Conservation (phyloP, 495 filamentous ascomycete species). For the Aspergillus sparsus region DNA sequence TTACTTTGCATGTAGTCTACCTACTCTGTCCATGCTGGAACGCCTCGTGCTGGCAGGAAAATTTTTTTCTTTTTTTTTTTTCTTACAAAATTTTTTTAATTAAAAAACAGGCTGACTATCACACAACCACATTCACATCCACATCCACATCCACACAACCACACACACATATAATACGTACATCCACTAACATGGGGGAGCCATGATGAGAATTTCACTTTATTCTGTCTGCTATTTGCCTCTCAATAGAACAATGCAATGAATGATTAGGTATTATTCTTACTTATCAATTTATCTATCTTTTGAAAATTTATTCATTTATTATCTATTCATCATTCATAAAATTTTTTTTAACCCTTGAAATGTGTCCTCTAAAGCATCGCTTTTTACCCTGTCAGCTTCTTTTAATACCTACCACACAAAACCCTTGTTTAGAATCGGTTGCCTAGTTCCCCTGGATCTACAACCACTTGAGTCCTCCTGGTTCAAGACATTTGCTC, state of each 20-base stretch:
- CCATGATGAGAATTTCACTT: too few species aligned
- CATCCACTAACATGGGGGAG: too few species aligned
- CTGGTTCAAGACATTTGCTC: neutral
- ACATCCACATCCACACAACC: neutral
- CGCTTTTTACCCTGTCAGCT: constrained; percentile 2
- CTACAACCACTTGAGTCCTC: constrained; percentile 1
- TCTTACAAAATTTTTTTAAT: too few species aligned
- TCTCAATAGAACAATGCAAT: too few species aligned
- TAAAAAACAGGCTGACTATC: neutral
- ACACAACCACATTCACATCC: neutral
- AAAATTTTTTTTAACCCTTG: neutral
- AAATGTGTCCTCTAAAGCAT: neutral
- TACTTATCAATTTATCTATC: too few species aligned
- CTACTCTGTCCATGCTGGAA: neutral
- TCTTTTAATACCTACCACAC: neutral
- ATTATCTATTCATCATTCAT: neutral
- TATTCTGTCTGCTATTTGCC: too few species aligned
- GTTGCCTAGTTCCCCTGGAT: constrained; percentile 16
- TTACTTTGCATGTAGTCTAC: too few species aligned
- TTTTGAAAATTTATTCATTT: too few species aligned
- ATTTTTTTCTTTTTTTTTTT: neutral
- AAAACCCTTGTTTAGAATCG: constrained; percentile 5
- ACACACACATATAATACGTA: too few species aligned
- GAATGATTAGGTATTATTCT: too few species aligned
- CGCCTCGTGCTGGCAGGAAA: constrained; percentile 2